Evolutionary conservation across 1,139 yeast species (phyloP).

Genomic region (Torulaspora pretoriensis): DNA sequence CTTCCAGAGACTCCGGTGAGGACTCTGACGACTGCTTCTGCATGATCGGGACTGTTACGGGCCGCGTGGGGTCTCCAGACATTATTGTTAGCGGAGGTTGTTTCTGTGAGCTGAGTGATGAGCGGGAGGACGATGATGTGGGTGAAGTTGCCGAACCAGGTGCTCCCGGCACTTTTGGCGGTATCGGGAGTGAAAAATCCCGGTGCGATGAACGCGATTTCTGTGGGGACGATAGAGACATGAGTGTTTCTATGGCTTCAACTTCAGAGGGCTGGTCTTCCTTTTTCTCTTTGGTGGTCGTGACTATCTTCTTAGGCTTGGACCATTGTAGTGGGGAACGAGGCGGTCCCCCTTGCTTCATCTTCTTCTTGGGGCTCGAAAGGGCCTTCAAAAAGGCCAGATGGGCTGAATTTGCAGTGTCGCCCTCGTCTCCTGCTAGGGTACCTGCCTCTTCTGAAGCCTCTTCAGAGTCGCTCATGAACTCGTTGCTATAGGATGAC

Average conservation of each 20-base stretch:
- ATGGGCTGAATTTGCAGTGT: constrained; percentile 38
- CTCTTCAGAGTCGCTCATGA: constrained; percentile 12
- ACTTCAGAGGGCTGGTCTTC: constrained; percentile 38
- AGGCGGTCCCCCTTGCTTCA: constrained; percentile 14
- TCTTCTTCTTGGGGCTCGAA: constrained; percentile 34
- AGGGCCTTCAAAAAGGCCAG: constrained; percentile 39
- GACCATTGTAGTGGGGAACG: constrained; percentile 21
- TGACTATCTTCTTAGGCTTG: constrained; percentile 6
- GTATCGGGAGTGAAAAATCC: constrained; percentile 13
- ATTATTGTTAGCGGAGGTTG: background rate
- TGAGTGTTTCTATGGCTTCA: constrained; percentile 45
- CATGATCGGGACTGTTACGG: constrained; percentile 12
- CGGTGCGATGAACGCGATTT: constrained; percentile 20
- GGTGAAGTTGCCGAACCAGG: constrained; percentile 8
- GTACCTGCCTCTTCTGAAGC: constrained; percentile 5
- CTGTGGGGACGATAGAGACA: constrained; percentile 45
- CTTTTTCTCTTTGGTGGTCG: constrained; percentile 3
- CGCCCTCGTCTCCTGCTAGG: constrained; percentile 15
- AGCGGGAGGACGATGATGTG: constrained; percentile 10
- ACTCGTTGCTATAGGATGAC: constrained; percentile 17
- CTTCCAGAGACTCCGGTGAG: constrained; percentile 11
- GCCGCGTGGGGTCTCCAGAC: constrained; percentile 3
- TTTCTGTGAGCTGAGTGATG: constrained; percentile 1
- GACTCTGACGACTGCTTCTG: constrained; percentile 15
- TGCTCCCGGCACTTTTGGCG: constrained; percentile 7